Evolutionary conservation across 805 yeast species (phyloP).

Genomic region (Ascoidea asiatica): DNA sequence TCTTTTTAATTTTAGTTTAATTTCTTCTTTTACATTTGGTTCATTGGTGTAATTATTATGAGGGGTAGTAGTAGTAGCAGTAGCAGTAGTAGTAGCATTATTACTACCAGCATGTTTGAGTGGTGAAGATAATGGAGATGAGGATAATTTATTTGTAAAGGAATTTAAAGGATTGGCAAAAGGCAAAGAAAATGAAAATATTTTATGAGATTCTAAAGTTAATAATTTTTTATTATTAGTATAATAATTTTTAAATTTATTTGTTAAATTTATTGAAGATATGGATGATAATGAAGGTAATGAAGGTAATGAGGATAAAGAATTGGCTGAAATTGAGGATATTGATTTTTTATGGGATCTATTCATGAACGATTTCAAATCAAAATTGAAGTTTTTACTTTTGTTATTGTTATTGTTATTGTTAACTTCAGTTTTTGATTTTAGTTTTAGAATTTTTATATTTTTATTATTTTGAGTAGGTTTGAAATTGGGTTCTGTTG

Average conservation of each 20-base stretch:
- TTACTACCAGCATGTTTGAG: constrained; percentile 5
- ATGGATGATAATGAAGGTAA: too few species aligned
- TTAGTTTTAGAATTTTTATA: too few species aligned
- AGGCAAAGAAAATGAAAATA: constrained; percentile 46
- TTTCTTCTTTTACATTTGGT: constrained; percentile 17
- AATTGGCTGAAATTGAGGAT: too few species aligned
- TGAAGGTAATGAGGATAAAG: too few species aligned
- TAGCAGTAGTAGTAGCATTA: constrained; percentile 15
- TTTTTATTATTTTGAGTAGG: too few species aligned
- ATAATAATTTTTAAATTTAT: not conserved
- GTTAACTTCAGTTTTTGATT: not conserved
- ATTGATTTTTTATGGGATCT: too few species aligned
- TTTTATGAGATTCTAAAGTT: constrained; percentile 21
- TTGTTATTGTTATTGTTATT: not conserved
- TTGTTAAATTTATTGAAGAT: not conserved
- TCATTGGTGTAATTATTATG: constrained; percentile 6
- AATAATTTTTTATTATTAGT: not conserved
- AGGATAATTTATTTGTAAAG: constrained; percentile 15
- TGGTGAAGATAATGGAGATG: constrained; percentile 9
- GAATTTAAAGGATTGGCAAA: constrained; percentile 31
- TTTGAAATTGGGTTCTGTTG: too few species aligned
- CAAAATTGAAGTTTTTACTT: not conserved
- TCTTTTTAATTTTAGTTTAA: constrained; percentile 29
- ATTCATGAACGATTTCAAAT: too few species aligned
- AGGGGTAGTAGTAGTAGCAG: constrained; percentile 9